Percentiles rank a stretch among this genome's conserved stretches.
Evolutionary conservation across 1,284 basidiomycete genomes (phyloP).

Genomic region (Abortiporus biennis): DNA sequence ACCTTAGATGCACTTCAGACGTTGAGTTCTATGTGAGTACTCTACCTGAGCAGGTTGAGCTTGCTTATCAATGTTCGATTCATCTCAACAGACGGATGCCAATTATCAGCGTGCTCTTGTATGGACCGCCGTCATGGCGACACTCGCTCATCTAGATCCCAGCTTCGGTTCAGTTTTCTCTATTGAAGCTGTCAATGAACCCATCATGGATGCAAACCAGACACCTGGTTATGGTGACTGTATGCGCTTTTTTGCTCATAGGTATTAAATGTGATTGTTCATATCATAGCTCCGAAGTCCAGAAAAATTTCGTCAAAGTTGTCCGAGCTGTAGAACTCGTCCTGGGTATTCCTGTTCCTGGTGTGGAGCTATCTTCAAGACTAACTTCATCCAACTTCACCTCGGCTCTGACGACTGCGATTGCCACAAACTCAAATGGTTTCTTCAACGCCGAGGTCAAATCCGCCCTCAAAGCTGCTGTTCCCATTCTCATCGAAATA

Average conservation of each 20-base stretch:
- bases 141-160: slow-evolving; percentile 62
- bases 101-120: slow-evolving; percentile 72
- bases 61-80: neutral
- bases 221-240: slow-evolving; percentile 68
- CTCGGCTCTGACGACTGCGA: slow-evolving; percentile 30
- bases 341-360: slow-evolving; percentile 43
- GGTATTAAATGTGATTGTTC: neutral
- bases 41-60: slow-evolving; percentile 1
- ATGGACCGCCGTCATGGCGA: slow-evolving; percentile 76
- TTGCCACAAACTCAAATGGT: slow-evolving; percentile 10
- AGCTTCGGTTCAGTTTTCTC: slow-evolving; percentile 60
- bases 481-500: slow-evolving; percentile 44
- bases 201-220: slow-evolving; percentile 55
- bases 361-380: slow-evolving; percentile 12
- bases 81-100: slow-evolving; percentile 41
- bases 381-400: slow-evolving; percentile 35
- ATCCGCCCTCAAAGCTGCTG: slow-evolving; percentile 38
- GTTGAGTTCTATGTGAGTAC: slow-evolving; percentile 65
- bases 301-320: slow-evolving; percentile 62
- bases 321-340: slow-evolving; percentile 58
- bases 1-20: slow-evolving; percentile 51
- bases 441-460: slow-evolving; percentile 40
- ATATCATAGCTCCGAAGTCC: slow-evolving; percentile 36
- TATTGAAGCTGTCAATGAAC: slow-evolving; percentile 74
- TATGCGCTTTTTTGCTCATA: slow-evolving; percentile 26